Evolutionary conservation across 2,329 filamentous ascomycete species (phyloP).

Genomic region (Epichloe coenophiala): DNA sequence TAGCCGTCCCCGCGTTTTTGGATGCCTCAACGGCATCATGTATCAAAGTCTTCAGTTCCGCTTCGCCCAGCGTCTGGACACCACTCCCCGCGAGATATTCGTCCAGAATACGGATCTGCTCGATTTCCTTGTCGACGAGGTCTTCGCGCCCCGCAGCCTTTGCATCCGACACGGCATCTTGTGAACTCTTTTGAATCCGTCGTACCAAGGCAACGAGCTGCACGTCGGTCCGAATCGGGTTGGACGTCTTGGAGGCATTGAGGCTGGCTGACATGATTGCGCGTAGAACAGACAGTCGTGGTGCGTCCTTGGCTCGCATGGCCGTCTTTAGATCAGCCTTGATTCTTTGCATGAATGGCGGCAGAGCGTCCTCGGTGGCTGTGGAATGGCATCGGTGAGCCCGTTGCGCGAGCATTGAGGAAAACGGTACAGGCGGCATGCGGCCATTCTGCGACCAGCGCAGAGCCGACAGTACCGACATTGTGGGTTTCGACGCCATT

Average conservation of each 20-base stretch:
- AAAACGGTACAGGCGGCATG: neutral
- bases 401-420: constrained; percentile 3
- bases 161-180: constrained; percentile 52
- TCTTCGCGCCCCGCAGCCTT: constrained; percentile 49
- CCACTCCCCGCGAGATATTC: constrained; percentile 49
- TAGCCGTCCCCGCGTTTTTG: constrained; percentile 28
- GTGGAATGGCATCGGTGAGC: constrained; percentile 20
- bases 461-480: constrained; percentile 12
- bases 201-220: constrained; percentile 55
- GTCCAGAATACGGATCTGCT: constrained; percentile 50
- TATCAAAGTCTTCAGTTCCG: constrained; percentile 43
- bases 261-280: constrained; percentile 54
- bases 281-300: constrained; percentile 56
- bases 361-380: constrained; percentile 22
- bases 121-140: constrained; percentile 55
- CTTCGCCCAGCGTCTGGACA: constrained; percentile 43
- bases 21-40: constrained; percentile 36
- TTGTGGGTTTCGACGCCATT: constrained; percentile 14
- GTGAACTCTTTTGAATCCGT: constrained; percentile 43
- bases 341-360: constrained; percentile 37
- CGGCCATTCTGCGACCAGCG: constrained; percentile 7
- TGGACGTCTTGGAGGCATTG: constrained; percentile 60
- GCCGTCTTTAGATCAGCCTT: constrained; percentile 50
- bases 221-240: constrained; percentile 56
- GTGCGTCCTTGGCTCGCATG: constrained; percentile 50